Evolutionary conservation across 2,329 filamentous ascomycete species (phyloP).

Genomic region (Neophaeococcomyces mojaviensis): DNA sequence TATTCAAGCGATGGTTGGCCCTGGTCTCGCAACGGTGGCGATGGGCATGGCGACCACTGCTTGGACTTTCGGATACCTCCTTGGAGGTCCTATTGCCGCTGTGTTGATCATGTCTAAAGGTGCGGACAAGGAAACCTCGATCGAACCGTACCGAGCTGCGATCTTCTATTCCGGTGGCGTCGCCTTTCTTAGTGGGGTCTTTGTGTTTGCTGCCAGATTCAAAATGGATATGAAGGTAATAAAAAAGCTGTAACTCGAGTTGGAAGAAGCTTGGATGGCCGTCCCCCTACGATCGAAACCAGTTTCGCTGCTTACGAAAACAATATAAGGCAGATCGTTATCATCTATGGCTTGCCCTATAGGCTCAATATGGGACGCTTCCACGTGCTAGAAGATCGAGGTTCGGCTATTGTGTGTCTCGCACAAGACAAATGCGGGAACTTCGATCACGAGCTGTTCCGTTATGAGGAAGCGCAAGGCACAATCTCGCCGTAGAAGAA

Average conservation of each 20-base stretch:
- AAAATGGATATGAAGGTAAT: slow-evolving; percentile 26
- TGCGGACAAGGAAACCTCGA: slow-evolving; percentile 32
- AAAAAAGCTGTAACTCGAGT: slow-evolving; percentile 16
- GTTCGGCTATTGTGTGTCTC: too few relatives aligned
- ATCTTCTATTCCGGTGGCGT: slow-evolving; percentile 56
- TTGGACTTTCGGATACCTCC: slow-evolving; percentile 55
- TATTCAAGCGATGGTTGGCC: slow-evolving; percentile 32
- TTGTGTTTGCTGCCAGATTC: slow-evolving; percentile 39
- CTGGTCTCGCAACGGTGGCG: slow-evolving; percentile 33
- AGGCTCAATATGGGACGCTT: too few relatives aligned
- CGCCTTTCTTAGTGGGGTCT: slow-evolving; percentile 38
- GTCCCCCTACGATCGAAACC: too few relatives aligned
- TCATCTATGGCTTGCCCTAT: too few relatives aligned
- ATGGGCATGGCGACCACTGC: slow-evolving; percentile 57
- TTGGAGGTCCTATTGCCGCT: slow-evolving; percentile 54
- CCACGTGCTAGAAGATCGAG: too few relatives aligned
- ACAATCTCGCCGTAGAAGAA: too few relatives aligned
- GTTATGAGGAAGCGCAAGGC: too few relatives aligned
- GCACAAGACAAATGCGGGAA: too few relatives aligned
- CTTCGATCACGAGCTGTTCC: too few relatives aligned
- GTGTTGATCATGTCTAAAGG: slow-evolving; percentile 52
- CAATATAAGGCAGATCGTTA: too few relatives aligned
- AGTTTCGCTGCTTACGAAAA: too few relatives aligned
- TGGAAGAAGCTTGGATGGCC: too few relatives aligned
- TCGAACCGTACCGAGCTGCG: slow-evolving; percentile 51